Percentiles rank a stretch among this genome's conserved stretches.
phyloP scores from a whole-genome alignment of 495 filamentous ascomycete genomes.

The Penicillium desertorum region DNA sequence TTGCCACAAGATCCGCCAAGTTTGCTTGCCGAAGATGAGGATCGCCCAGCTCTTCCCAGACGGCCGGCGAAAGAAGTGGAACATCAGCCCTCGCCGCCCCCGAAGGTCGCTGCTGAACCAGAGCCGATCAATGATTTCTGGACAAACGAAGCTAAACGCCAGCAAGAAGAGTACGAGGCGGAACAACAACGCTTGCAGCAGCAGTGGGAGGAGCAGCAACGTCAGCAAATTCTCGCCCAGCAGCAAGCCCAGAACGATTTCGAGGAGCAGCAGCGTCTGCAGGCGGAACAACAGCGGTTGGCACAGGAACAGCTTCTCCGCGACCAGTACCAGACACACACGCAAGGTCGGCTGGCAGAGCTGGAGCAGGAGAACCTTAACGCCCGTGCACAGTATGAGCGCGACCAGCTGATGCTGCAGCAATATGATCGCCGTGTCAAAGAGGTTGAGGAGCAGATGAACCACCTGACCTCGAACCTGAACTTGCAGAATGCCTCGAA shows the following conservation, averaged over 20 bases:
- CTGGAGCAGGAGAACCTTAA: slow-evolving; percentile 93
- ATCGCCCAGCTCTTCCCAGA: slow-evolving; percentile 76
- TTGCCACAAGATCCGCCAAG: slow-evolving; percentile 92
- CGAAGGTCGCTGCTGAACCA: slow-evolving; percentile 69
- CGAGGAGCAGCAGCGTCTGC: slow-evolving; percentile 86
- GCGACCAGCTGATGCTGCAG: slow-evolving; percentile 94
- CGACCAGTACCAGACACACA: slow-evolving; percentile 87
- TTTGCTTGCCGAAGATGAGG: slow-evolving; percentile 78
- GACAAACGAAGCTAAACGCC: slow-evolving; percentile 85
- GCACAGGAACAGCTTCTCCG: slow-evolving; percentile 86
- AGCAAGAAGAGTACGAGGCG: slow-evolving; percentile 91
- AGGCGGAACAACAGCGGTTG: slow-evolving; percentile 83
- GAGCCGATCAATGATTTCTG: slow-evolving; percentile 97
- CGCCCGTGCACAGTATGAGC: slow-evolving; percentile 90
- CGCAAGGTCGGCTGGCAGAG: slow-evolving; percentile 89
- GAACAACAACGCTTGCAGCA: slow-evolving; percentile 86
- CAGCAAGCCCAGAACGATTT: slow-evolving; percentile 87
- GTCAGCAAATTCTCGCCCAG: slow-evolving; percentile 75
- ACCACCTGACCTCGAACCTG: slow-evolving; percentile 76
- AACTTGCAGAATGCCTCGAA: slow-evolving; percentile 83
- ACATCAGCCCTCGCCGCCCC: slow-evolving; percentile 62
- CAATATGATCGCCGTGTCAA: slow-evolving; percentile 95
- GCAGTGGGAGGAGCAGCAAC: slow-evolving; percentile 72
- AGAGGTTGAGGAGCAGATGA: slow-evolving; percentile 83
- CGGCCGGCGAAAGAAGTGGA: slow-evolving; percentile 67